These are phyloP conservation scores for Pugionium dolabratum DNA, from an alignment of 345 rosid species.

Conservation along the genomic window DNA sequence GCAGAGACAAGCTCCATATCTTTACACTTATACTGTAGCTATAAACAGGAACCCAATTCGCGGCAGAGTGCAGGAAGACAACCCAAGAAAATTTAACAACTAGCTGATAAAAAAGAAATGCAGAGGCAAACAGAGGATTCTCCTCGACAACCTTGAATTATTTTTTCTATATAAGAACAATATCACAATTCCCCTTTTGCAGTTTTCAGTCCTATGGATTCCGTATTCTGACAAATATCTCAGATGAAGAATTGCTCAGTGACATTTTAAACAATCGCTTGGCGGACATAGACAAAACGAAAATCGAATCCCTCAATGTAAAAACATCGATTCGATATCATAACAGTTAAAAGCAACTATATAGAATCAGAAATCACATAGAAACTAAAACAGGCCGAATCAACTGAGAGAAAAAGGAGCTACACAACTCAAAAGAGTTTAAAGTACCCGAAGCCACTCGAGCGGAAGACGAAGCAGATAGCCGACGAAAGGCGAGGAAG, in stretches of 20 bases:
- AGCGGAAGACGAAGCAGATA: slow-evolving; percentile 22
- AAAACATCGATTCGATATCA: slow-evolving; percentile 17
- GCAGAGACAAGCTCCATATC: background rate
- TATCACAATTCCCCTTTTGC: slow-evolving; percentile 1
- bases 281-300: background rate
- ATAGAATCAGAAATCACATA: background rate
- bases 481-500: background rate
- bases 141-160: background rate
- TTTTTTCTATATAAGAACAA: background rate
- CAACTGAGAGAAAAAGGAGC: background rate
- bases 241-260: background rate
- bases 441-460: slow-evolving; percentile 31
- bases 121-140: background rate
- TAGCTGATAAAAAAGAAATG: background rate
- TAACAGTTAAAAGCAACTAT: background rate
- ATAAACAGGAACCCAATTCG: slow-evolving; percentile 8
- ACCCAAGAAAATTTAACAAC: background rate
- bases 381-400: background rate
- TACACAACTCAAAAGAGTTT: background rate
- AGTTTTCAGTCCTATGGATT: background rate
- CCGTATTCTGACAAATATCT: background rate
- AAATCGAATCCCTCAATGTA: background rate
- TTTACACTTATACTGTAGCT: background rate
- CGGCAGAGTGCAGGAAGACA: slow-evolving; percentile 5
- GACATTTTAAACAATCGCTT: background rate